Base-by-base conservation (phyloP, 805 yeast species). In the Wickerhamiella cacticola region DNA sequence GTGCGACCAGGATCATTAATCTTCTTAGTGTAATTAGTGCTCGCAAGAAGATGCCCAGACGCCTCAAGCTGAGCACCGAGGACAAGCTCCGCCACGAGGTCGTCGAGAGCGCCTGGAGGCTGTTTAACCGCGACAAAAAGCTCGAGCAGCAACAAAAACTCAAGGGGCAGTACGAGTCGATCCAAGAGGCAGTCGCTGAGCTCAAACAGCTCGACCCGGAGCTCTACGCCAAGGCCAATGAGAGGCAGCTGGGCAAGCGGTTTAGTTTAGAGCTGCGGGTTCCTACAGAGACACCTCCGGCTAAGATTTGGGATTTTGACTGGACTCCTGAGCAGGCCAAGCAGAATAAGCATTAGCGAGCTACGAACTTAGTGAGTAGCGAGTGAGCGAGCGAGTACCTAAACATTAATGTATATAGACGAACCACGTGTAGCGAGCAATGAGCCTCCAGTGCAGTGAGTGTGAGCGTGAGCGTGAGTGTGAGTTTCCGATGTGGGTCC, bases 201-300 rank as follows among this genome's bases (percentile, higher is more conserved):
- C 74, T 89, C 58, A 56, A 57, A 34, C 35, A 53, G 45, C 58
- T 60, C 21, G 59, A 59, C 48, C 76, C 79, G 0, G 71, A 66
- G 41, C 67, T 89, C 45, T 87, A 70, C 56, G 73, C 70, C 46
- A 69, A 68, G 26, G 94, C 95, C 9, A 79, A 76, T 56, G 63
- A 63, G 25, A 66, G 68, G 44, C 80, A 81, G 55, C 63, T 63
- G 39, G 71, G 70, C 45, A 74, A 75, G 55, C 69, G 86, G 57
- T 87, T 84, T 63, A 89, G 95, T 4, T 66, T 83, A 56, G 96
- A 89, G 59, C 62, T 85, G 63, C 77, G 92, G 59, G 78, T 84
- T 8, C 98, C 98, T 18, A 82, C 94, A 1, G 89, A 87, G 48
- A 84, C 70, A 52, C 98, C 98, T 12, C 82, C 96, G 16, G 77